Evolutionary conservation across 495 filamentous ascomycete genomes (phyloP), one percentile per base, ranked within the genome.

Genomic region (Penicillium angulare): DNA sequence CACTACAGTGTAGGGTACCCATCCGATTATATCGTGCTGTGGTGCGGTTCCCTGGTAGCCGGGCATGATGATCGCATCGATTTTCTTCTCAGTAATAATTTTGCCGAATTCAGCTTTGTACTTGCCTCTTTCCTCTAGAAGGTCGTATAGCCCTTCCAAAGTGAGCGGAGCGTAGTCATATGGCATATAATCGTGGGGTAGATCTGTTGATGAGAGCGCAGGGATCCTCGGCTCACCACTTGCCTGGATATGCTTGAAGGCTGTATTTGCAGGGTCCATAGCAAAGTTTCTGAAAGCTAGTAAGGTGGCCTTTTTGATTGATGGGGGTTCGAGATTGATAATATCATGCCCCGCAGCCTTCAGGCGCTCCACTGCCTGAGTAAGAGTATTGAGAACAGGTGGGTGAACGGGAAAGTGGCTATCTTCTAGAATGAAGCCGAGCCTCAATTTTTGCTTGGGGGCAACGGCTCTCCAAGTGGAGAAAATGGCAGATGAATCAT

Each of bases 141-240:
- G 22, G 20, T 59, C 49, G 24, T 56, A 61, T 2, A 64, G 41
- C 7, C 16, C 39, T 4, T 59, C 55, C 4, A 61, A 34, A 3
- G 52, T 53, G 15, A 54, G 18, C 9, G 43, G 53, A 0, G 56
- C 42, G 31, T 51, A 49, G 0, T 54, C 50, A 17, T 47, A 41
- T 27, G 29, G 47, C 47, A 60, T 43, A 17, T 51, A 47, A 7
- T 50, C 48, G 35, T 53, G 48, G 0, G 49, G 39, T 9, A 62
- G 32, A n/a, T 40, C 15, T 3, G 56, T 59, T 4, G 56, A 56
- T 5, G 33, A 33, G 26, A 64, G 34, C 5, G 61, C 48, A 5
- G 57, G 55, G 9, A 64, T 64, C 3, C 21, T 33, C 1, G 61
- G 58, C 17, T 65, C 62, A 5, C 62, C 62, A 32, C 62, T 55